Evolutionary conservation across 1,284 basidiomycete genomes (phyloP).

Genomic region (Cryptococcus sp.): DNA sequence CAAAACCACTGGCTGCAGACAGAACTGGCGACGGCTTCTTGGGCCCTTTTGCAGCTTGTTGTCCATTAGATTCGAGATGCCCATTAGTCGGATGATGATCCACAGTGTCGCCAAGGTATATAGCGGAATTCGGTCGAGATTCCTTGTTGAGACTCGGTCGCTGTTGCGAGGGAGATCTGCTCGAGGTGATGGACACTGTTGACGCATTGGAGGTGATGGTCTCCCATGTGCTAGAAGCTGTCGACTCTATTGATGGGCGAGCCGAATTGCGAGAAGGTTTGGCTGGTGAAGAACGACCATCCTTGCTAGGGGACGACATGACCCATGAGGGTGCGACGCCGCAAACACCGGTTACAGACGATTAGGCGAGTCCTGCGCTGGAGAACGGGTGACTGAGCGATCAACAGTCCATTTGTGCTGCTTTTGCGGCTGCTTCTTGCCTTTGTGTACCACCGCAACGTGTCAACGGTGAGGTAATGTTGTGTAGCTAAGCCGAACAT

Average conservation of each 20-base stretch:
- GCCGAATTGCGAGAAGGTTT: not conserved
- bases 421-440: no score
- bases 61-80: not conserved
- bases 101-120: not conserved
- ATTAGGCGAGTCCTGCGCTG: no score
- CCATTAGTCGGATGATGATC: not conserved
- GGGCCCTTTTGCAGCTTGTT: not conserved
- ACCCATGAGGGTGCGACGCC: no score
- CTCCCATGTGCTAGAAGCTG: not conserved
- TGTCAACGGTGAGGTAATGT: no score
- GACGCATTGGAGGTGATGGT: not conserved
- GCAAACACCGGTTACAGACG: no score
- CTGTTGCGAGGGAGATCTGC: not conserved
- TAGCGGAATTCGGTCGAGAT: not conserved
- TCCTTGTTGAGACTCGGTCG: not conserved
- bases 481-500: no score
- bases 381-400: no score
- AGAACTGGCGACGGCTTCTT: constrained; percentile 1
- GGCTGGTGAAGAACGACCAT: not conserved
- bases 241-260: not conserved
- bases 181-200: not conserved
- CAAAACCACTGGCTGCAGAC: constrained; percentile 19
- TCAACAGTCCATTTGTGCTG: no score
- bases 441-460: no score
- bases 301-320: not conserved